phyloP scores from a whole-genome alignment of 2,329 filamentous ascomycete genomes.

The Ceratocystis diversiconidia region DNA sequence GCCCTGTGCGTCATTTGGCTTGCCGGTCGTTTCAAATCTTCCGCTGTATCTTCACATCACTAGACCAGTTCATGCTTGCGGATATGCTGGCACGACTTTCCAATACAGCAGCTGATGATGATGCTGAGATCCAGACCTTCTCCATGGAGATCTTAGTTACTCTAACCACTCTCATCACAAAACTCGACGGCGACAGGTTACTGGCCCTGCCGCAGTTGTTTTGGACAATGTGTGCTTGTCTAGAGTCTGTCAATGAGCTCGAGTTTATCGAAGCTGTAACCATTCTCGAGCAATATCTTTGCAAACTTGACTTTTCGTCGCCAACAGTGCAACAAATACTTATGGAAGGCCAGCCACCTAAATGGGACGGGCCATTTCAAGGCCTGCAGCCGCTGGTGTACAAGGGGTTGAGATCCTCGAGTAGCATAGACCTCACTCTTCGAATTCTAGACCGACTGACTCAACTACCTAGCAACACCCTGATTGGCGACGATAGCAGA shows the following conservation, averaged over 20 bases:
- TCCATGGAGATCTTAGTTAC: constrained; percentile 97
- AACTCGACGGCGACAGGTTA: constrained; percentile 64
- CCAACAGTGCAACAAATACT: constrained; percentile 51
- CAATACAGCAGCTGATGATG: constrained; percentile 92
- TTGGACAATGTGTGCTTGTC: constrained; percentile 92
- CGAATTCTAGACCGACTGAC: constrained; percentile 66
- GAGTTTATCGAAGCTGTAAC: constrained; percentile 85
- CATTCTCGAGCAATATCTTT: constrained; percentile 77
- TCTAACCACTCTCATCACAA: constrained; percentile 76
- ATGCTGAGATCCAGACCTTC: constrained; percentile 87
- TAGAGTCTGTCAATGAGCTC: constrained; percentile 91
- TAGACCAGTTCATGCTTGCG: constrained; percentile 87
- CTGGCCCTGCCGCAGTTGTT: constrained; percentile 89
- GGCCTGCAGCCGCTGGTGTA: constrained; percentile 76
- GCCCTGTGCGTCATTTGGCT: constrained; percentile 83
- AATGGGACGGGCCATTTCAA: constrained; percentile 81
- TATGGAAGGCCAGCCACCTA: constrained; percentile 62
- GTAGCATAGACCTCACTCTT: constrained; percentile 66
- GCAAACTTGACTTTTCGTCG: constrained; percentile 68
- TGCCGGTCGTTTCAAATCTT: constrained; percentile 97
- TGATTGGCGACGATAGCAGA: constrained; percentile 71
- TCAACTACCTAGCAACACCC: constrained; percentile 58
- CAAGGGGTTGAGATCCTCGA: constrained; percentile 79
- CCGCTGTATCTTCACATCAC: constrained; percentile 75
- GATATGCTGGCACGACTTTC: constrained; percentile 93